phyloP scores from a whole-genome alignment of 2,329 filamentous ascomycete species.

The Penicillium sp. region DNA sequence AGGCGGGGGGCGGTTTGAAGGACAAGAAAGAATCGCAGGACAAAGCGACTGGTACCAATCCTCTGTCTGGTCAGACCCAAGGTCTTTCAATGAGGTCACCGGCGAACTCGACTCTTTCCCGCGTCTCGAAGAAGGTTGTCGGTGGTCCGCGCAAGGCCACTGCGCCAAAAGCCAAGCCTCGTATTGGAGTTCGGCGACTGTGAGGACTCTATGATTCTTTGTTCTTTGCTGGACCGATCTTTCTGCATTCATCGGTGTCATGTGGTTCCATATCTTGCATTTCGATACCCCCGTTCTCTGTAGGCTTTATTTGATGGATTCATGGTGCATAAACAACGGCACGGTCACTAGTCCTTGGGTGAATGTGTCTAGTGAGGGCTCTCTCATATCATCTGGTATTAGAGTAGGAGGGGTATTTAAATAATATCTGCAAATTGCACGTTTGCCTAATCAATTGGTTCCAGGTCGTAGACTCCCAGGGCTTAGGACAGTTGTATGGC shows the following conservation, averaged over 20 bases:
- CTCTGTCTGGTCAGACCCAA: not conserved
- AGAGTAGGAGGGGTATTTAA: not conserved
- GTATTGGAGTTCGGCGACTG: conserved; percentile 36
- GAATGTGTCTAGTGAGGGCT: not conserved
- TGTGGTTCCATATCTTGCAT: not conserved
- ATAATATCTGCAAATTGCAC: not conserved
- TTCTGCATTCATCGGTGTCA: not conserved
- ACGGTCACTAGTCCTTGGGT: not conserved
- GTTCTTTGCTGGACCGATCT: not conserved
- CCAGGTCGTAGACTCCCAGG: not conserved
- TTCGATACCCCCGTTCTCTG: not conserved
- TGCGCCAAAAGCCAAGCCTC: conserved; percentile 31
- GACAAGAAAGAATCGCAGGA: conserved; percentile 7
- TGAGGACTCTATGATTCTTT: conserved; percentile 11
- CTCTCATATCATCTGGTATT: not conserved
- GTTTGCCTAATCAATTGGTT: not conserved
- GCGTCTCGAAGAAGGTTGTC: conserved; percentile 18
- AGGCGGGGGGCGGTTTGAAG: conserved; percentile 10
- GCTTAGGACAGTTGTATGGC: not conserved
- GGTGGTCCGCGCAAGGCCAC: conserved; percentile 23
- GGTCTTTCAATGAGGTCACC: not conserved
- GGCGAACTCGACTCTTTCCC: not conserved
- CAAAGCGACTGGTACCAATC: not conserved
- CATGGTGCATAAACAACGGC: not conserved
- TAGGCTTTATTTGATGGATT: not conserved